Base-by-base conservation (phyloP, 163 green algal genomes). In the Chlorella variabilis region DNA sequence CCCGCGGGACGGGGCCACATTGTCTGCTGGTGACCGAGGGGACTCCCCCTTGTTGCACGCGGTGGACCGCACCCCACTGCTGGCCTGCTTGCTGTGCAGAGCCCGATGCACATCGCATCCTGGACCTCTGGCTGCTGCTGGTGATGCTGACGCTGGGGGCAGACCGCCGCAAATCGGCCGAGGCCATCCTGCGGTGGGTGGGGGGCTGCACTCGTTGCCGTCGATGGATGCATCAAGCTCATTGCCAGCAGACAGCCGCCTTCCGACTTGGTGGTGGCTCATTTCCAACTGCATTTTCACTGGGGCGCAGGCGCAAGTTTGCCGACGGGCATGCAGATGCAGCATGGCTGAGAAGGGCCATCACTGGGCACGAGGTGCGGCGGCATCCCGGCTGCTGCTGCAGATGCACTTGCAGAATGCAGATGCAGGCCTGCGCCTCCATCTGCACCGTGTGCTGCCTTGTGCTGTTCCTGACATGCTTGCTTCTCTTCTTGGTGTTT, bases 121-220 rank as follows among this genome's bases (percentile, higher is more conserved):
- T 86, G 36, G 82, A 86, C 69, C 36, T 86, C 20, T 86, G 82
- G 82, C 48, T 82, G 48, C 74, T 86, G 45, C 36, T 82, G 48
- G 42, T 63, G 38, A 15, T 82, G 36, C 21, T 70, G 25, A 63
- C 49, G 34, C 48, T 86, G 48, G 61, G 66, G 1, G 31, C 82
- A 0, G 82, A 82, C 27, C 34, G 77, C 8, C 68, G 49, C 45
- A 82, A 82, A 48, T 36, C 38, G 20, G 82, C 68, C 4, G 62
- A 86, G 48, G 8, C 4, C 31, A 23, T 75, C 2, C 49, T 86
- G 71, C 67, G 66, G 39, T 80, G 73, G 59, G 73, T 6, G 54
- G 54, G 23, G 6, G 23, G 54, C 54, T 33, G 23, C 54, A 63
- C 45, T 54, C 15, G 45, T 63, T 20, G 23, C 33, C 17, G 6